These are phyloP conservation scores for Prillingera fragicola DNA, from an alignment of 1,284 basidiomycete species.

Conservation along the genomic window DNA sequence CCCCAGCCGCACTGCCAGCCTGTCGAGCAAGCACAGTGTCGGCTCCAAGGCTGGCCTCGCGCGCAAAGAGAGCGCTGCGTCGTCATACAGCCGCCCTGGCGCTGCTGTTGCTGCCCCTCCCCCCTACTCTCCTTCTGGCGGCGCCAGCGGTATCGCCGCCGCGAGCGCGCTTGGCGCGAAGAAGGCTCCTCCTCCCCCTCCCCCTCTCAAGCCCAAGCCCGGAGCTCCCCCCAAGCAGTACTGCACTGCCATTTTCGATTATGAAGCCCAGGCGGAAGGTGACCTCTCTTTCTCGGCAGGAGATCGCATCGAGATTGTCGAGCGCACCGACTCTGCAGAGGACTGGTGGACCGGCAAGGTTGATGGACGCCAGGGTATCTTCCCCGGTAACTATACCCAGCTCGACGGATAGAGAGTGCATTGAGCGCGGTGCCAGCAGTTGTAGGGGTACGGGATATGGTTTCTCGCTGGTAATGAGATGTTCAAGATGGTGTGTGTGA, in stretches of 20 bases:
- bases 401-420: too few relatives aligned
- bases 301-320: constrained; percentile 88
- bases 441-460: too few relatives aligned
- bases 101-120: constrained; percentile 40
- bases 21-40: constrained; percentile 43
- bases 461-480: too few relatives aligned
- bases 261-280: constrained; percentile 84
- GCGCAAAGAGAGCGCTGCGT: constrained; percentile 47
- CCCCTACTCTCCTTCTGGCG: constrained; percentile 30
- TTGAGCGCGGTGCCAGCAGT: too few relatives aligned
- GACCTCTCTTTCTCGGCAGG: constrained; percentile 87
- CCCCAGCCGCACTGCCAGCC: constrained; percentile 49
- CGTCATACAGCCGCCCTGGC: constrained; percentile 41
- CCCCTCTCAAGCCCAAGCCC: constrained; percentile 73
- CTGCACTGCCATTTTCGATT: constrained; percentile 93
- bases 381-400: constrained; percentile 66
- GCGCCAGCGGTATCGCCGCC: constrained; percentile 37
- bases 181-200: constrained; percentile 77
- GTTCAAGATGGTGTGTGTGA: too few relatives aligned
- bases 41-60: constrained; percentile 23
- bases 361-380: constrained; percentile 80
- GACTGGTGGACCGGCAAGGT: constrained; percentile 98
- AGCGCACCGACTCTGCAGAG: constrained; percentile 74
- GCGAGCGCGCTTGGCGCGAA: constrained; percentile 53
- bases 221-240: constrained; percentile 59